Evolutionary conservation across 352 stramenopile genomes (phyloP).

Genomic region (Peronosclerospora sorghi): DNA sequence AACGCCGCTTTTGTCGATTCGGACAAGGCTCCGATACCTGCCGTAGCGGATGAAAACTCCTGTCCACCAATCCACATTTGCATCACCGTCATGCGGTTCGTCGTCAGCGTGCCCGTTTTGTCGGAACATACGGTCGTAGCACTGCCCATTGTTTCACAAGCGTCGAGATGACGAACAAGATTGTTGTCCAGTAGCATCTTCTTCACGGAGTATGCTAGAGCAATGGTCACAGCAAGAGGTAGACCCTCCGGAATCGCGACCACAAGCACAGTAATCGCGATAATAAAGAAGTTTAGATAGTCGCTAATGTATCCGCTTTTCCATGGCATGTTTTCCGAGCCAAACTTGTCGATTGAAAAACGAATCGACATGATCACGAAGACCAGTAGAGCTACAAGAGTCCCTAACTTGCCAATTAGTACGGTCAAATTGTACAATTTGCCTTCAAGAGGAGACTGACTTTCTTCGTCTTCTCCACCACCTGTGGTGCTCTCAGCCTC

Average conservation of each 20-base stretch:
- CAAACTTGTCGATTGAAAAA: constrained; percentile 37
- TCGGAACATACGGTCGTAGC: constrained; percentile 92
- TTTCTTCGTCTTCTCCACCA: constrained; percentile 20
- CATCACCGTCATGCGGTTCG: constrained; percentile 94
- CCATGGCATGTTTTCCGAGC: constrained; percentile 15
- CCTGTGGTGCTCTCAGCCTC: constrained; percentile 12
- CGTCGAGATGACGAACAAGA: constrained; percentile 71
- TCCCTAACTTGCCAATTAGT: constrained; percentile 49
- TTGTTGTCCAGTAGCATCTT: constrained; percentile 86
- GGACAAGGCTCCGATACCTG: constrained; percentile 16
- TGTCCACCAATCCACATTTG: constrained; percentile 48
- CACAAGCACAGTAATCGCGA: constrained; percentile 78
- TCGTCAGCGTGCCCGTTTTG: constrained; percentile 94
- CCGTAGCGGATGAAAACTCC: constrained; percentile 30
- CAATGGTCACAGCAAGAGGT: constrained; percentile 91
- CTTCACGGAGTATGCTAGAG: constrained; percentile 88
- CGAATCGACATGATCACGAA: constrained; percentile 50
- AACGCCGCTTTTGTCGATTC: constrained; percentile 29
- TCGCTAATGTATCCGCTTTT: constrained; percentile 22
- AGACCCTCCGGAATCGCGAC: constrained; percentile 94
- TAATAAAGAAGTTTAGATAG: constrained; percentile 58
- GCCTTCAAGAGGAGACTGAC: constrained; percentile 46
- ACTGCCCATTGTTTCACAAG: constrained; percentile 87
- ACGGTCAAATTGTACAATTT: constrained; percentile 31
- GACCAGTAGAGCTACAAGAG: constrained; percentile 37